Evolutionary conservation across 495 filamentous ascomycete genomes (phyloP), one percentile per base, ranked within the genome.

Genomic region (Trichocladium uniseriatum): DNA sequence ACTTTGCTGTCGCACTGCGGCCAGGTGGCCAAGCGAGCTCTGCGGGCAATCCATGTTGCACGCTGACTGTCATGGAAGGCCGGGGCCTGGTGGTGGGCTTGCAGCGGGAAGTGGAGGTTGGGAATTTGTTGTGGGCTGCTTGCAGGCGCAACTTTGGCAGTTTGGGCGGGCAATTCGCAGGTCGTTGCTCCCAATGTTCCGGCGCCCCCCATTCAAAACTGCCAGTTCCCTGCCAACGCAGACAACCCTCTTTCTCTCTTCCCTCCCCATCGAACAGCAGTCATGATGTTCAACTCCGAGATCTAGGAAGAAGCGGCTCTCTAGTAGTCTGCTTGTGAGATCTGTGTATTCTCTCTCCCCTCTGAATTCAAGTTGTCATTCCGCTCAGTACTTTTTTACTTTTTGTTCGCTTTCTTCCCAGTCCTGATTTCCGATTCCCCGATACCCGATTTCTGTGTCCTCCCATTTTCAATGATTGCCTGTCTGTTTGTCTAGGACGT

Each of bases 281-380:
- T n/a, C 60, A 65, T 55, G 57, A 73, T 73, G 70, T 61, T 70
- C 65, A 65, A 69, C 60, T 69, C 45, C 50, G 70, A 62, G 62
- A 69, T 72, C 62, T 72, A 67, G 59, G 67, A 66, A 63, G 62
- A 67, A 66, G 68, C 69, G 69, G 66, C 70, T 72, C 64, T 54
- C 55, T 55, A 41, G 64, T 58, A 70, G 68, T 72, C 69, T 64
- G 68, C 69, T 71, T 69, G 54, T 67, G 59, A 62, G 57, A 65
- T 65, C 63, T 62, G 43, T 56, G 53, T 63, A 58, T 58, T 34
- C 21, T 45, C 20, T 51, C 53, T 52, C 43, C 44, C 41, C 53
- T 52, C 48, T 20, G 9, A 29, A n/a, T n/a, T 45, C 19, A 18
- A 28, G 21, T 47, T 48, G 38, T 20, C 21, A 5, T 40, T 40